A percentile compares a stretch with the other conserved stretches of the same genome.
phyloP scores from a whole-genome alignment of 441 rosid species.

The Erysimum pusillum region DNA sequence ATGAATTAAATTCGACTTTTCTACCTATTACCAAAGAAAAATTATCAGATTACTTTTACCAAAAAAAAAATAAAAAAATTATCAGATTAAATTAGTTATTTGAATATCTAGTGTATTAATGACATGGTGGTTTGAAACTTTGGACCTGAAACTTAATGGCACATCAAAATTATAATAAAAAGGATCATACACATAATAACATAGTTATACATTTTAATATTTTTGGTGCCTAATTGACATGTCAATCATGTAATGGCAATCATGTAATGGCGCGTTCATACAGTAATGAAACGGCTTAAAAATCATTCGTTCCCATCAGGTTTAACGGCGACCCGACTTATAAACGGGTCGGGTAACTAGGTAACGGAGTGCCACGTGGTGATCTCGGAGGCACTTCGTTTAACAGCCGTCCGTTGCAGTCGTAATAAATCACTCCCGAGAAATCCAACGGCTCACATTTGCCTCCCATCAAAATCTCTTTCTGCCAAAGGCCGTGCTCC shows the following conservation, averaged over 20 bases:
- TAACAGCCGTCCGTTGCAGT: conserved; percentile 63
- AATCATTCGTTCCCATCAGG: background rate
- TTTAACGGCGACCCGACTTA: conserved; percentile 16
- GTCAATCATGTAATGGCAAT: too few relatives aligned
- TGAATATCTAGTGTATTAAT: background rate
- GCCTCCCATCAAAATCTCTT: conserved; percentile 82
- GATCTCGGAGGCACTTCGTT: conserved; percentile 62
- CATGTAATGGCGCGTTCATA: background rate
- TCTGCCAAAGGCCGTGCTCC: conserved; percentile 85
- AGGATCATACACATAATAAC: background rate
- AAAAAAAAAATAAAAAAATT: too few relatives aligned
- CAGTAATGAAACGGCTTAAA: background rate
- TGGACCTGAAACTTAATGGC: background rate
- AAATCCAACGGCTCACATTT: conserved; percentile 90
- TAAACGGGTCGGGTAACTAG: conserved; percentile 49
- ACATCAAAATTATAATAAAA: background rate
- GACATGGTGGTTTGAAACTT: background rate
- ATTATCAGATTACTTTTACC: background rate
- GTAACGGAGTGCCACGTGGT: conserved; percentile 78
- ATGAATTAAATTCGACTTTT: background rate
- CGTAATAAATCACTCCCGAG: conserved; percentile 86
- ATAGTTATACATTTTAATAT: background rate
- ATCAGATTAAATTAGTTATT: background rate
- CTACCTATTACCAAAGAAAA: background rate
- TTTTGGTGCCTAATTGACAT: background rate